Evolutionary conservation across 441 rosid species (phyloP), one percentile per base, ranked within the genome.

Genomic region (Croton laevigatus): DNA sequence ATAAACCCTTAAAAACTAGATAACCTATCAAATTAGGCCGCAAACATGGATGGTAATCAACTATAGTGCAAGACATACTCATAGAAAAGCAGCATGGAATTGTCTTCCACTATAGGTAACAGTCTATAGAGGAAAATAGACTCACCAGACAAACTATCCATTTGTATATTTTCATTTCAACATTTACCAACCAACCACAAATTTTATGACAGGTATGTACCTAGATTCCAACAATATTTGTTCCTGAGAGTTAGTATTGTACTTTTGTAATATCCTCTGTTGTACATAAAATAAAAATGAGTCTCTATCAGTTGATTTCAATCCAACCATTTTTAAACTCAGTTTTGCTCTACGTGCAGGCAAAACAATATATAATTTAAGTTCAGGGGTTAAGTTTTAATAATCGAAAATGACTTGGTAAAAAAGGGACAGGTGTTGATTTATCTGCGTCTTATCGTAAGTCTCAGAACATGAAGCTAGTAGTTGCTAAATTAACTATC

Each of bases 231-330:
- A 61, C 68, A 62, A 40, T 44, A 23, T 61, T 32, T 37, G 37
- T 51, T 16, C 62, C 52, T 27, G 4, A 52, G 19, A 54, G 48
- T 53, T 23, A 53, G 42, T 57, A 14, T 17, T 32, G 68, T 42
- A 68, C 55, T 71, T 62, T 71, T 2, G 22, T 19, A 44, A 23
- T 23, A 4, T 27, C 60, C 12, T 14, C 20, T 49, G 16, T n/a
- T 23, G 37, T 54, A 46, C 55, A 17, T 17, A 12, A 52, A 71
- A 7, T 27, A 5, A 40, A 62, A 62, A 20, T 0, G 34, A 58
- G 16, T 62, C 37, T n/a, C 62, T n/a, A 40, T 71, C 74, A 71
- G 13, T 38, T 13, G 23, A 62, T 52, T 66, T 27, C 23, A 68
- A 42, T n/a, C 53, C 62, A 40, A 32, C 6, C 17, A 5, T 13